phyloP scores from a whole-genome alignment of 345 rosid genomes.

The Bruguiera parviflora region DNA sequence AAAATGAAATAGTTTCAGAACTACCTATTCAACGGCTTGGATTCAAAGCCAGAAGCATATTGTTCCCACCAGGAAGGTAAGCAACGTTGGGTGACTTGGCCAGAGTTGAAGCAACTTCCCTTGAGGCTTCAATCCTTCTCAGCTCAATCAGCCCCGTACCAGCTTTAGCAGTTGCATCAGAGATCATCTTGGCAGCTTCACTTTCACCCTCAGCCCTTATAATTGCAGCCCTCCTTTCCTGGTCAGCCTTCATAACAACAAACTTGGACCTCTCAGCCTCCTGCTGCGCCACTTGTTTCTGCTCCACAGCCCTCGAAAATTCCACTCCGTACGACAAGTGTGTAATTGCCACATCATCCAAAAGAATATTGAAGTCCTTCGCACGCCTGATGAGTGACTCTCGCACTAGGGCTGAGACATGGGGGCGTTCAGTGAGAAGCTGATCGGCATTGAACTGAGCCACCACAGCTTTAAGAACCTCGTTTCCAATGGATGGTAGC shows the following conservation, averaged over 20 bases:
- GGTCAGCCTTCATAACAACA: constrained; percentile 95
- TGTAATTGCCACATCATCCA: constrained; percentile 94
- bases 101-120: constrained; percentile 84
- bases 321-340: constrained; percentile 89
- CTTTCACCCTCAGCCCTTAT: constrained; percentile 99
- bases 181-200: constrained; percentile 86
- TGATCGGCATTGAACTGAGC: constrained; percentile 98
- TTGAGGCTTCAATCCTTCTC: constrained; percentile 93
- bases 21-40: constrained; percentile 38
- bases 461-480: constrained; percentile 95
- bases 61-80: constrained; percentile 86
- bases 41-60: constrained; percentile 72
- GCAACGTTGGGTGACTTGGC: constrained; percentile 85
- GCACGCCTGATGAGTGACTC: constrained; percentile 75
- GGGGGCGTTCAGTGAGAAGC: constrained; percentile 96
- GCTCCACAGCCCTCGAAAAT: constrained; percentile 96
- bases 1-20: constrained; percentile 28
- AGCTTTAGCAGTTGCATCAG: constrained; percentile 75
- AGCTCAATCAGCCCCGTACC: constrained; percentile 94
- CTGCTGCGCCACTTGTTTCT: constrained; percentile 98
- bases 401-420: constrained; percentile 80
- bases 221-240: constrained; percentile 95
- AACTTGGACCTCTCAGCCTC: constrained; percentile 97
- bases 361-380: constrained; percentile 75
- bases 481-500: constrained; percentile 97